Percentiles rank a stretch among this genome's conserved stretches.
Evolutionary conservation across 768 basidiomycete genomes (phyloP).

Genomic region (Rhodotorula taiwanensis): DNA sequence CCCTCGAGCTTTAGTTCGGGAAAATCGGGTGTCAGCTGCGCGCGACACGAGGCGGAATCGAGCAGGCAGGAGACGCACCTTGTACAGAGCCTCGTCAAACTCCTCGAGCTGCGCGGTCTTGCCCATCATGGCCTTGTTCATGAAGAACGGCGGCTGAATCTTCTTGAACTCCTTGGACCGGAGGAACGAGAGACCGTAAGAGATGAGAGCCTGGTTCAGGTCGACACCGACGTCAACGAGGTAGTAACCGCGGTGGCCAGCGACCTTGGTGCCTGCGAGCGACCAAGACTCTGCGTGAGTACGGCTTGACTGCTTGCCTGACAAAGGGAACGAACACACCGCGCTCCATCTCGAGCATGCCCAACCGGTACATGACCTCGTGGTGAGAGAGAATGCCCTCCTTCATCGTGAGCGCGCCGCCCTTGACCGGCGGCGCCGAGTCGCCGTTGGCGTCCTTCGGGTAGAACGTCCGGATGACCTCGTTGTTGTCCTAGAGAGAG

Average conservation of each 20-base stretch:
- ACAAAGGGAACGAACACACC: conserved; percentile 50
- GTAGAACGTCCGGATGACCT: conserved; percentile 72
- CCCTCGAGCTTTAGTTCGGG: conserved; percentile 64
- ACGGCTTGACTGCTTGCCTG: background rate
- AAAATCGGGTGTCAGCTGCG: background rate
- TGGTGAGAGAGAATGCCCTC: conserved; percentile 89
- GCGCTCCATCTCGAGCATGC: conserved; percentile 94
- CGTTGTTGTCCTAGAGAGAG: conserved; percentile 73
- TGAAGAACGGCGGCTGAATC: conserved; percentile 94
- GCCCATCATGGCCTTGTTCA: conserved; percentile 94
- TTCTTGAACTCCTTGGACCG: conserved; percentile 77
- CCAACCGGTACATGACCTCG: conserved; percentile 84
- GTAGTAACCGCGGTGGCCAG: conserved; percentile 95
- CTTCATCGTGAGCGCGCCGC: conserved; percentile 43
- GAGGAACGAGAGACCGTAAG: conserved; percentile 90
- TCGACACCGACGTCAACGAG: conserved; percentile 91
- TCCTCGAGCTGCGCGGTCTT: conserved; percentile 97
- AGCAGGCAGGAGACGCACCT: background rate
- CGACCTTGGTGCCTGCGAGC: conserved; percentile 70
- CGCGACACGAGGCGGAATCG: background rate
- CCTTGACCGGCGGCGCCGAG: conserved; percentile 34
- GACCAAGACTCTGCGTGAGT: background rate
- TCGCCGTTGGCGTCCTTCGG: conserved; percentile 70
- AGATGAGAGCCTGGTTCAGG: conserved; percentile 90
- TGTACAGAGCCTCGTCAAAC: conserved; percentile 88